Conservation (phyloP, 1,139 yeast species). For the Geotrichum cucujoidarum region DNA sequence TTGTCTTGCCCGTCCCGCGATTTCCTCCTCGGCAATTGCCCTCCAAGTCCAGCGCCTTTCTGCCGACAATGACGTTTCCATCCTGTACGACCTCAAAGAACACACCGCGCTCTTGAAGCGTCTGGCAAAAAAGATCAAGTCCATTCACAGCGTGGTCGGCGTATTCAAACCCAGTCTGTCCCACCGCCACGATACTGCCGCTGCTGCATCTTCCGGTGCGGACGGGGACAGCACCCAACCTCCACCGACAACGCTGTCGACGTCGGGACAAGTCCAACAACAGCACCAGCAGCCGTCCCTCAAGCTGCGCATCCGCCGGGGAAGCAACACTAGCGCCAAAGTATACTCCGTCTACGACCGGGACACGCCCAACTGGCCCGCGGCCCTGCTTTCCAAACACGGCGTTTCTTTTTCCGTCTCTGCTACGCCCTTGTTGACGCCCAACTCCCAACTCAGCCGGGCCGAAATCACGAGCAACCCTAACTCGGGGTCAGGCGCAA, state of each 20-base stretch:
- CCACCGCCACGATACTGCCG: not conserved
- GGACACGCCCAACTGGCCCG: not conserved
- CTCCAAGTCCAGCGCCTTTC: constrained; percentile 5
- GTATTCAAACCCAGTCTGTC: not conserved
- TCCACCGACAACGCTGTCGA: too few relatives aligned
- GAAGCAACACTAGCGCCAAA: not conserved
- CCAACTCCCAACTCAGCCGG: not conserved
- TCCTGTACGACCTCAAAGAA: constrained; percentile 1
- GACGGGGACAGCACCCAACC: too few relatives aligned
- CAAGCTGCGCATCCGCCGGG: too few relatives aligned
- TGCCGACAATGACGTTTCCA: not conserved
- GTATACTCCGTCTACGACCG: constrained; percentile 1
- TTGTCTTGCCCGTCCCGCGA: constrained; percentile 4
- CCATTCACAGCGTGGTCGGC: constrained; percentile 1
- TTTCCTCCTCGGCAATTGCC: not conserved
- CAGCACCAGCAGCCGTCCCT: not conserved
- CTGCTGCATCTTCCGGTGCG: too few relatives aligned
- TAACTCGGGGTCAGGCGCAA: too few relatives aligned
- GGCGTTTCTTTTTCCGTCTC: not conserved
- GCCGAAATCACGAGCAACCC: too few relatives aligned
- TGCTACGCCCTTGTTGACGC: not conserved
- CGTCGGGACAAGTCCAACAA: not conserved
- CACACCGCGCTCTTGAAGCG: not conserved
- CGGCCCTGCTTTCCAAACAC: not conserved
- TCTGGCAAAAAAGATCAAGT: not conserved